Evolutionary conservation across 192 early-diverging fungal species (phyloP), one percentile per base, ranked within the genome.

Genomic region (Rhizophagus clarus): DNA sequence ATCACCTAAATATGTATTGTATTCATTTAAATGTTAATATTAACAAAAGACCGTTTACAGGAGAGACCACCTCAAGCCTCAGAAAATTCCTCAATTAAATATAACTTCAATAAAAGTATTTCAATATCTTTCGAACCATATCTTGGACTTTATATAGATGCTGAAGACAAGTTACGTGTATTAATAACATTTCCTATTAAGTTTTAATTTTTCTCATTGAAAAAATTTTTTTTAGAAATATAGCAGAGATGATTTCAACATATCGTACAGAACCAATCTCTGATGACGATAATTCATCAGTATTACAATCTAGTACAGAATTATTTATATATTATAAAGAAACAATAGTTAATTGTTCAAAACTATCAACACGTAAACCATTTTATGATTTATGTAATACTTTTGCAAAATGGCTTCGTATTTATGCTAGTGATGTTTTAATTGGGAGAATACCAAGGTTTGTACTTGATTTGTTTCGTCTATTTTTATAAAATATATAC

Each of bases 301-400:
- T 99, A 3, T 76, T 97, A 40, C 87, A 92, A 10, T 98, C 97
- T 6, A 93, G 93, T 81, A 96, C 95, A 0, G 98, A 99, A 61
- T 87, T 99, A 51, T 96, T 98, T 85, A 89, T 93, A 77, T 94
- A 90, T 79, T 98, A 98, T 87, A 92, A 95, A 26, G 93, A 97
- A 79, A 93, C 97, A 4, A 82, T 99, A 26, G 89, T 89, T 15
- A 93, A 95, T 76, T 97, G 94, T 79, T 91, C 96, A 0, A 92
- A 93, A 70, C 83, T 98, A 60, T 95, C 95, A 4, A 94, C 93
- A 0, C 89, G 93, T 71, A 91, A 95, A 79, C 92, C 98, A 1
- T 94, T 99, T 81, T 85, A 93, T 45, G 96, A 98, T 81, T 87
- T 99, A 4, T 88, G 89, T 76, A 83, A 85, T 17, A 83, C 96